Percentiles rank a stretch among this genome's conserved stretches.
These are phyloP conservation scores for Penicillium diatomitis DNA, from an alignment of 495 filamentous ascomycete genomes.

Conservation along the genomic window DNA sequence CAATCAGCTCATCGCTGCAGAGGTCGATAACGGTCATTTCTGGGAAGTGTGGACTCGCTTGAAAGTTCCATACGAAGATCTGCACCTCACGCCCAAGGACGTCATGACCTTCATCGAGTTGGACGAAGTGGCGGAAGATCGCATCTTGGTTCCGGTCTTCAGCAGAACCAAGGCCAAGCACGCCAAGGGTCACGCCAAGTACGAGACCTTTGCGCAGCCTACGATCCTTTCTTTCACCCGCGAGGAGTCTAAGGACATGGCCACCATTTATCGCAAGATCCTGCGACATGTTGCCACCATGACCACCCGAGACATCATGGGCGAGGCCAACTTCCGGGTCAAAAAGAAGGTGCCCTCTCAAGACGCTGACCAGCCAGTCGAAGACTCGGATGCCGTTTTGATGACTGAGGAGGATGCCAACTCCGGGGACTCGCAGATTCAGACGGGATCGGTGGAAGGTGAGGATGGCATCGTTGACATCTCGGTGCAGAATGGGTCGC, in stretches of 20 bases:
- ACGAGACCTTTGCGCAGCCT: conserved; percentile 44
- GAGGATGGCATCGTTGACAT: conserved; percentile 91
- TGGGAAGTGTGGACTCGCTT: conserved; percentile 72
- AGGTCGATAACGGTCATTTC: conserved; percentile 72
- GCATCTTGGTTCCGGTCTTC: conserved; percentile 70
- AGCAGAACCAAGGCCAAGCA: conserved; percentile 50
- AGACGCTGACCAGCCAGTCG: conserved; percentile 26
- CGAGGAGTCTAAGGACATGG: conserved; percentile 52
- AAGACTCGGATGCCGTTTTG: conserved; percentile 65
- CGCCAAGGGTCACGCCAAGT: conserved; percentile 33
- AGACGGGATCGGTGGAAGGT: conserved; percentile 69
- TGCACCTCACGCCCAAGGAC: conserved; percentile 53
- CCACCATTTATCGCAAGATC: conserved; percentile 54
- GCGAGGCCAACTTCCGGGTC: conserved; percentile 30
- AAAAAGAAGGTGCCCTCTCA: conserved; percentile 6
- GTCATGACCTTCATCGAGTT: conserved; percentile 69
- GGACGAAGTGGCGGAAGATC: conserved; percentile 58
- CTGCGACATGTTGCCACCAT: conserved; percentile 46
- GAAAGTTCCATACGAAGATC: conserved; percentile 51
- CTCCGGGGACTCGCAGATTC: conserved; percentile 59
- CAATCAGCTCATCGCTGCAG: conserved; percentile 56
- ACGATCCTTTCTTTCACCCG: conserved; percentile 50
- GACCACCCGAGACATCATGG: conserved; percentile 54
- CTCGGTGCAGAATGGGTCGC: conserved; percentile 60
- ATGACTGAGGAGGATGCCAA: conserved; percentile 66